Base-by-base conservation (phyloP, 352 stramenopile genomes). In the Aphanomyces stellatus region DNA sequence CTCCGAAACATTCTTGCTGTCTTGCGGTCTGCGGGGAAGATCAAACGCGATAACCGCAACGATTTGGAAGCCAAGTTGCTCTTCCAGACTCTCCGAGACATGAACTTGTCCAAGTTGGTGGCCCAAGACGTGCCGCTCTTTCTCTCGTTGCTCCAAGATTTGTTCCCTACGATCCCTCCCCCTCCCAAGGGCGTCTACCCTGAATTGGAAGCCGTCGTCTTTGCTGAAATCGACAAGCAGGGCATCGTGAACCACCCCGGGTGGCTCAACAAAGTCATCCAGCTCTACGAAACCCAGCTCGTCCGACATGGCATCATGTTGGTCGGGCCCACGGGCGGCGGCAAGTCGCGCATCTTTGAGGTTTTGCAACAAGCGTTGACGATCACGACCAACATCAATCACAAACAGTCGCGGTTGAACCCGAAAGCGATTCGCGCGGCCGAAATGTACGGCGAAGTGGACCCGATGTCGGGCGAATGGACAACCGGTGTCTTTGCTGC, bases 261-360 rank as follows among this genome's bases (percentile, higher is more conserved):
- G 4, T 98, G 91, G 90, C 80, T 95, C 55, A 90, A 93, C 69
- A 99, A 99, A 75, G 91, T 98, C 56, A 98, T 99, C 49, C 91
- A 98, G 69, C 77, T 99, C 22, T 99, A 99, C 72, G 96, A 99
- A 67, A 99, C 96, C 1, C 97, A 97, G 59, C 87, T 98, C 19
- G 96, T 99, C 51, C 85, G 97, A 19, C 96, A 99, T 71, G 97
- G 96, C 7, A 99, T 99, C 77, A 99, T 99, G 96, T 80, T 99
- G n/a, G 94, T 99, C 8, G 96, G 97, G 4, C 96, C 97, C 0
- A 97, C 93, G 1, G 97, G 97, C 17, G 96, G 96, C 41, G 97
- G 96, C 22, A 99, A 99, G 78, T 98, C 95, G 2, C 96, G 96
- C 70, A 99, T 98, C 41, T 99, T 98, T 67, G 93, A 98, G 62